These are phyloP conservation scores for Metarhizium guizhouense DNA, from an alignment of 2,329 filamentous ascomycete genomes.

Conservation along the genomic window DNA sequence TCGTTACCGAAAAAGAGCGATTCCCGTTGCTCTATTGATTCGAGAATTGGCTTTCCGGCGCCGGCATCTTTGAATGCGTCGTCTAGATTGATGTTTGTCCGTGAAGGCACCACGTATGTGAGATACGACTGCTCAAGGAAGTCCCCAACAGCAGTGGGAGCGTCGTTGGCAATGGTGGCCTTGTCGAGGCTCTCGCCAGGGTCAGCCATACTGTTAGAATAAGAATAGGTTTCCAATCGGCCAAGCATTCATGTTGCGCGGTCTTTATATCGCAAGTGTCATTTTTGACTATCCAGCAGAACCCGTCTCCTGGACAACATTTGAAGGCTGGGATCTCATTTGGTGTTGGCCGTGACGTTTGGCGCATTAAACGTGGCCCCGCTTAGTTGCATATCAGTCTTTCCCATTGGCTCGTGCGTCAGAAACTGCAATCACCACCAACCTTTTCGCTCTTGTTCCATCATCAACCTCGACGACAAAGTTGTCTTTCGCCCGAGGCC, in stretches of 20 bases:
- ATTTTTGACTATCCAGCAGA: background rate
- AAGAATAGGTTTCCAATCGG: background rate
- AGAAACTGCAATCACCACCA: background rate
- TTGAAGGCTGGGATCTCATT: background rate
- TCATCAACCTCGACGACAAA: background rate
- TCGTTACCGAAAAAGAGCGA: conserved; percentile 63
- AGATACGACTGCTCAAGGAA: conserved; percentile 52
- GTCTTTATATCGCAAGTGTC: background rate
- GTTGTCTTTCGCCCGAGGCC: no score
- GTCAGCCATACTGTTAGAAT: conserved; percentile 12
- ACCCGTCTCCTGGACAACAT: background rate
- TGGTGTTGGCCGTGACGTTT: background rate
- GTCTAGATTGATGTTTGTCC: conserved; percentile 46
- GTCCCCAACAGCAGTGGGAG: conserved; percentile 15
- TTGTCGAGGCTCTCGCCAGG: conserved; percentile 15
- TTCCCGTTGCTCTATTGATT: conserved; percentile 52
- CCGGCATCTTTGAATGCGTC: conserved; percentile 36
- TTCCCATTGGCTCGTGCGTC: background rate
- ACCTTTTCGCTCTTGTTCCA: background rate
- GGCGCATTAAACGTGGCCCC: background rate
- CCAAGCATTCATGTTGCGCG: conserved; percentile 10
- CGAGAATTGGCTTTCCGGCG: conserved; percentile 38
- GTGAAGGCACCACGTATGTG: conserved; percentile 50
- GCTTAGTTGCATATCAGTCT: background rate
- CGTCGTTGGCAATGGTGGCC: conserved; percentile 12